These are phyloP conservation scores for Neonothopanus nambi DNA, from an alignment of 1,284 basidiomycete genomes.

Conservation along the genomic window DNA sequence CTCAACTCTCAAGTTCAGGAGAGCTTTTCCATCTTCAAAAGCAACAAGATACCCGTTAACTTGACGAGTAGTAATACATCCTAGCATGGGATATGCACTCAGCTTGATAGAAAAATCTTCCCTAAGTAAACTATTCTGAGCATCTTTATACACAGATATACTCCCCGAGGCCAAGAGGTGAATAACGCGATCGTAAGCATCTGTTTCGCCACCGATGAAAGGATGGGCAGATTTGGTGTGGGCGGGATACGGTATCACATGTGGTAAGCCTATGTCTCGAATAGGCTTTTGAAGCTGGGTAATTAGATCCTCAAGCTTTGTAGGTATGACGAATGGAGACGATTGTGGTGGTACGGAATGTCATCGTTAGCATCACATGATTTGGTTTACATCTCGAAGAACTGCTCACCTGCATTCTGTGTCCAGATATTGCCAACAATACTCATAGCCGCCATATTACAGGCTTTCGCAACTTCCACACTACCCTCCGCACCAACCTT, in stretches of 20 bases:
- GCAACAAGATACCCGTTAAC: constrained; percentile 31
- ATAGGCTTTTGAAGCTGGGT: constrained; percentile 13
- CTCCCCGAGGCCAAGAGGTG: constrained; percentile 31
- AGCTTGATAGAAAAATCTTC: constrained; percentile 54
- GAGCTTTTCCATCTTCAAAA: constrained; percentile 20
- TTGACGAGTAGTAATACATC: constrained; percentile 45
- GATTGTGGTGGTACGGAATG: constrained; percentile 8
- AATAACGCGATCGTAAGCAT: constrained; percentile 36
- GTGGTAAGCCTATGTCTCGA: background rate
- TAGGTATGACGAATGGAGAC: constrained; percentile 15
- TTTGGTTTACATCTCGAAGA: too few relatives aligned
- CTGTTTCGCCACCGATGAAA: constrained; percentile 39
- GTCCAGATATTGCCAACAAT: constrained; percentile 29
- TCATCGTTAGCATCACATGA: too few relatives aligned
- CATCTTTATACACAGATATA: constrained; percentile 47
- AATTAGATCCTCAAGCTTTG: constrained; percentile 8
- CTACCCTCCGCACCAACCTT: constrained; percentile 12
- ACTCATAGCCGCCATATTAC: constrained; percentile 26
- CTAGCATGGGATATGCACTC: constrained; percentile 47
- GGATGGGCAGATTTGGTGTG: constrained; percentile 36
- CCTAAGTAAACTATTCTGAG: constrained; percentile 51
- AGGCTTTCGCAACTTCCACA: constrained; percentile 26
- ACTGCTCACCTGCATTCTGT: constrained; percentile 27
- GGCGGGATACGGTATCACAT: constrained; percentile 10
- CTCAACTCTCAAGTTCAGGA: background rate